Percentiles rank a stretch among this genome's conserved stretches.
phyloP scores from a whole-genome alignment of 805 yeast genomes.

The Candida incommunis region DNA sequence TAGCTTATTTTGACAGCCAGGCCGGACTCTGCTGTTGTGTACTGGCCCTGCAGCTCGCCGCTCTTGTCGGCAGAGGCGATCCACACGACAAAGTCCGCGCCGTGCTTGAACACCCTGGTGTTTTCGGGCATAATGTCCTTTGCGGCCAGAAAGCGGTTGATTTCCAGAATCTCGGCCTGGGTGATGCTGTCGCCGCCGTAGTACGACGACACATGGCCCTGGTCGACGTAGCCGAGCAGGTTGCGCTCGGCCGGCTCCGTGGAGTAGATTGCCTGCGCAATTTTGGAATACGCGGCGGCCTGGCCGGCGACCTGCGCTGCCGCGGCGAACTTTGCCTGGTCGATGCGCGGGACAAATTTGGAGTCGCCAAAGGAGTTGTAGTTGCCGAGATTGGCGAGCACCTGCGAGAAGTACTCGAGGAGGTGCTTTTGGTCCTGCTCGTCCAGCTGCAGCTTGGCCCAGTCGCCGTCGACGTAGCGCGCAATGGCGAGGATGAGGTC shows the following conservation, averaged over 20 bases:
- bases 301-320: slow-evolving; percentile 31
- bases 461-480: slow-evolving; percentile 33
- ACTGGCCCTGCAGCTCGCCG: slow-evolving; percentile 17
- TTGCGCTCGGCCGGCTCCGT: slow-evolving; percentile 31
- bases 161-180: slow-evolving; percentile 46
- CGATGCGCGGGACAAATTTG: slow-evolving; percentile 62
- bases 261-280: slow-evolving; percentile 33
- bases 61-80: slow-evolving; percentile 53
- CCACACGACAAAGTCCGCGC: slow-evolving; percentile 35
- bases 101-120: slow-evolving; percentile 52
- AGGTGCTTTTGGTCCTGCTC: slow-evolving; percentile 31
- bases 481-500: slow-evolving; percentile 56
- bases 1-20: slow-evolving; percentile 38
- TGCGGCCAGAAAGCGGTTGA: slow-evolving; percentile 52
- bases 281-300: slow-evolving; percentile 17
- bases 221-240: slow-evolving; percentile 64
- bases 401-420: slow-evolving; percentile 47
- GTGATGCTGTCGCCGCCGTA: slow-evolving; percentile 40
- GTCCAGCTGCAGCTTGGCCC: slow-evolving; percentile 36
- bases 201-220: slow-evolving; percentile 64
- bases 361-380: slow-evolving; percentile 81
- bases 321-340: slow-evolving; percentile 32
- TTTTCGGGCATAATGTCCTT: slow-evolving; percentile 64
- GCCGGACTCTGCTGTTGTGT: slow-evolving; percentile 35
- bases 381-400: slow-evolving; percentile 54